phyloP scores from a whole-genome alignment of 768 basidiomycete species.

The Infundibulicybe gibba region DNA sequence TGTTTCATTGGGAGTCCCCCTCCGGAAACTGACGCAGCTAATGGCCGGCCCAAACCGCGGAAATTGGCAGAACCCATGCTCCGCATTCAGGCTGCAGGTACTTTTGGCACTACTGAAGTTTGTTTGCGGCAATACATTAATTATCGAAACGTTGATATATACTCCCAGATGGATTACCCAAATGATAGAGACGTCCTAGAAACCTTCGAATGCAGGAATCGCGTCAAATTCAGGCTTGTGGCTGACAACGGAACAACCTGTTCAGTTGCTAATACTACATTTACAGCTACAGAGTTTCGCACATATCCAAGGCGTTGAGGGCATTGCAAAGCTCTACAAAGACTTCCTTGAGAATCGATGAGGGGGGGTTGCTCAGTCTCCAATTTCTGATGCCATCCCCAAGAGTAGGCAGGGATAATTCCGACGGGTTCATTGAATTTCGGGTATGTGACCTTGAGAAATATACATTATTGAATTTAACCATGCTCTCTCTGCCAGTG shows the following conservation, averaged over 20 bases:
- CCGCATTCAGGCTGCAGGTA: conserved; percentile 76
- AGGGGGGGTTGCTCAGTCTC: conserved; percentile 76
- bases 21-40: conserved; percentile 12
- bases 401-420: conserved; percentile 35
- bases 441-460: conserved; percentile 50
- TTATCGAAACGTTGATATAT: not conserved
- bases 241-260: not conserved
- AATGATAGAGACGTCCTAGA: conserved; percentile 91
- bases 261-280: not conserved
- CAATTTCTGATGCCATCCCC: conserved; percentile 83
- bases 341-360: conserved; percentile 84
- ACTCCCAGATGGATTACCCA: conserved; percentile 82
- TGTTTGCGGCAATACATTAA: conserved; percentile 3
- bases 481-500: too few species aligned
- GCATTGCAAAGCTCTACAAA: conserved; percentile 85
- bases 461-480: too few species aligned
- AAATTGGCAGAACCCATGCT: conserved; percentile 56
- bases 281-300: conserved; percentile 79
- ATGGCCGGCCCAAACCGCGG: conserved; percentile 19
- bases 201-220: conserved; percentile 74
- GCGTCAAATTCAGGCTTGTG: conserved; percentile 68
- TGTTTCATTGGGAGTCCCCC: conserved; percentile 79
- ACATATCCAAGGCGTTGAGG: conserved; percentile 67
- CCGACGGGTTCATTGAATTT: conserved; percentile 82
- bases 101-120: conserved; percentile 86